phyloP scores from a whole-genome alignment of 2,329 filamentous ascomycete genomes.

The Scytalidium sp. region DNA sequence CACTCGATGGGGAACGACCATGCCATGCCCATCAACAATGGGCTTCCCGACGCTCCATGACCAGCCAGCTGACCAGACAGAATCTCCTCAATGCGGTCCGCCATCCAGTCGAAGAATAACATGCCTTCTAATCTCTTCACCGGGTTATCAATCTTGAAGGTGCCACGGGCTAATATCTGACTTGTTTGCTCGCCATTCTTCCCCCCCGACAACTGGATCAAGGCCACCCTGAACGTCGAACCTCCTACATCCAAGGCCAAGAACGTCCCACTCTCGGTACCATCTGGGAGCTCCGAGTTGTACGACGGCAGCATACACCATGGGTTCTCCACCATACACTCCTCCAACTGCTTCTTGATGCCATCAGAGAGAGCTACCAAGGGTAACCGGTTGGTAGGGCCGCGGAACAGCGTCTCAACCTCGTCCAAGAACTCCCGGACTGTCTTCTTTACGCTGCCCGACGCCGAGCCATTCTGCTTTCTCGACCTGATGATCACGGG shows the following conservation, averaged over 20 bases:
- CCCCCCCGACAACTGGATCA: constrained; percentile 56
- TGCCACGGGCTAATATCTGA: constrained; percentile 51
- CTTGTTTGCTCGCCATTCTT: constrained; percentile 38
- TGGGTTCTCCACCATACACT: constrained; percentile 48
- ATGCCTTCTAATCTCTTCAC: constrained; percentile 57
- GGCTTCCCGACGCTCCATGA: constrained; percentile 30
- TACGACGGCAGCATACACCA: constrained; percentile 65
- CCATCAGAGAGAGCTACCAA: constrained; percentile 40
- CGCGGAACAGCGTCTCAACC: constrained; percentile 50
- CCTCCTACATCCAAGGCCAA: constrained; percentile 67
- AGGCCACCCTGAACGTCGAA: constrained; percentile 62
- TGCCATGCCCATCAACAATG: constrained; percentile 58
- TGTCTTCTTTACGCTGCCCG: constrained; percentile 19
- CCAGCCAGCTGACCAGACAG: constrained; percentile 41
- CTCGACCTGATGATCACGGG: constrained; percentile 30
- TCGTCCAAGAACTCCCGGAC: constrained; percentile 54
- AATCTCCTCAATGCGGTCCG: constrained; percentile 54
- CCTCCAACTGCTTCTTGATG: constrained; percentile 53
- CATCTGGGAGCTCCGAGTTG: constrained; percentile 61
- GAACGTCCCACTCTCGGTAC: constrained; percentile 55
- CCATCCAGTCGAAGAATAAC: constrained; percentile 68
- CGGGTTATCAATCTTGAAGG: constrained; percentile 53
- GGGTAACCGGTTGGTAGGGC: constrained; percentile 42
- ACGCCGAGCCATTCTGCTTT: not conserved
- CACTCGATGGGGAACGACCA: constrained; percentile 72